Conservation (phyloP, 106 monocot species). For the Iris macrosiphon region DNA sequence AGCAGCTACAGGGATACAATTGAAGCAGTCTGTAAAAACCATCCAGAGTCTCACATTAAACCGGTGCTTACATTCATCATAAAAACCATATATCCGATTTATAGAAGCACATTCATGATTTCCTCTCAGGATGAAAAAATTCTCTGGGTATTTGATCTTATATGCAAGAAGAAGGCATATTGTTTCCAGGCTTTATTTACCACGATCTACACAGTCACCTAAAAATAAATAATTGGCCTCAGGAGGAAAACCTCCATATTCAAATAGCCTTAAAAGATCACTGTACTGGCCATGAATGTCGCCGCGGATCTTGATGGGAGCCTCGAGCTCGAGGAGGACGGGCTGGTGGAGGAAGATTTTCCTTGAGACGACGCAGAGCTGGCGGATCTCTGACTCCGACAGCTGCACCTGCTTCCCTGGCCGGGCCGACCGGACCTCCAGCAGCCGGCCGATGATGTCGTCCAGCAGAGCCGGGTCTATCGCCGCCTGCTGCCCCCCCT, state of each 20-base stretch:
- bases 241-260: constrained; percentile 48
- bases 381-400: constrained; percentile 46
- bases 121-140: constrained; percentile 47
- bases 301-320: constrained; percentile 63
- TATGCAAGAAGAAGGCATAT: constrained; percentile 50
- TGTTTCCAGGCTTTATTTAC: constrained; percentile 47
- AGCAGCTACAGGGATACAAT: constrained; percentile 51
- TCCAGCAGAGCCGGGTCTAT: constrained; percentile 40
- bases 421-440: constrained; percentile 43
- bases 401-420: constrained; percentile 53
- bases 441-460: constrained; percentile 39
- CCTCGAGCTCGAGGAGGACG: constrained; percentile 52
- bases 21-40: constrained; percentile 51
- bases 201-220: constrained; percentile 56
- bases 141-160: constrained; percentile 52
- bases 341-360: constrained; percentile 56
- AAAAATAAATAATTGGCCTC: constrained; percentile 47
- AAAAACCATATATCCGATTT: constrained; percentile 52
- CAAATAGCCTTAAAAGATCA: constrained; percentile 50
- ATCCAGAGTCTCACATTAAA: constrained; percentile 54
- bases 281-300: constrained; percentile 64
- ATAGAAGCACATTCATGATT: constrained; percentile 57
- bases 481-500: constrained; percentile 2
- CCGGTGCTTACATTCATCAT: constrained; percentile 54
- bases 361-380: constrained; percentile 43